Conservation (phyloP, 257 asterid species). For the Primulina eburnea region DNA sequence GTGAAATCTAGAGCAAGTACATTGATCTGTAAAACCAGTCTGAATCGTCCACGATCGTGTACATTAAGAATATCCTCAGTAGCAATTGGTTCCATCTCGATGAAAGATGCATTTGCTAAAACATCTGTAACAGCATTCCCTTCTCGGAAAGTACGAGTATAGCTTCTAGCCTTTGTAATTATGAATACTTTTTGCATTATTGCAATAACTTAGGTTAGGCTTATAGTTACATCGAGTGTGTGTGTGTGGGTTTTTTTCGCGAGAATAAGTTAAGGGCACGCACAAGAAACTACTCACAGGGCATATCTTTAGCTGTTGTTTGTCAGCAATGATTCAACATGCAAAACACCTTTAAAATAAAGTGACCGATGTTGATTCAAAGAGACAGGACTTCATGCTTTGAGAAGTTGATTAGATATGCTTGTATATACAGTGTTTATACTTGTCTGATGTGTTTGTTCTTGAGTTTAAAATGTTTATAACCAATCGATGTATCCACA, state of each 20-base stretch:
- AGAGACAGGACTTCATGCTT: background rate
- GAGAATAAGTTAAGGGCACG: no score
- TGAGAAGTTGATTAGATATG: background rate
- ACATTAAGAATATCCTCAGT: background rate
- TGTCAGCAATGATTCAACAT: background rate
- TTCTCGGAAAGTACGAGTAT: no score
- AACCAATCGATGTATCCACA: slow-evolving; percentile 35
- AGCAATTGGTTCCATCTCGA: background rate
- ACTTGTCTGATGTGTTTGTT: background rate
- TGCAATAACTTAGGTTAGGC: no score
- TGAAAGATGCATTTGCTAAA: no score
- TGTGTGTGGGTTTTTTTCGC: no score
- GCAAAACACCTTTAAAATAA: background rate
- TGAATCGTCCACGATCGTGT: background rate
- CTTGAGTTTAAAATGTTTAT: background rate
- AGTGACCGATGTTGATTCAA: background rate
- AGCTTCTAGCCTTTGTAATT: no score
- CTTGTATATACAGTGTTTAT: background rate
- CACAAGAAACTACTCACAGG: background rate
- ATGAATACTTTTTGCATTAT: no score
- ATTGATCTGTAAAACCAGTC: background rate
- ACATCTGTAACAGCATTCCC: no score
- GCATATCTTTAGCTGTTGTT: background rate
- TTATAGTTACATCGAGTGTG: no score
- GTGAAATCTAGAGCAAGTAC: no score